phyloP scores from a whole-genome alignment of 805 yeast genomes.

The Jamesozyma jinghongensis region DNA sequence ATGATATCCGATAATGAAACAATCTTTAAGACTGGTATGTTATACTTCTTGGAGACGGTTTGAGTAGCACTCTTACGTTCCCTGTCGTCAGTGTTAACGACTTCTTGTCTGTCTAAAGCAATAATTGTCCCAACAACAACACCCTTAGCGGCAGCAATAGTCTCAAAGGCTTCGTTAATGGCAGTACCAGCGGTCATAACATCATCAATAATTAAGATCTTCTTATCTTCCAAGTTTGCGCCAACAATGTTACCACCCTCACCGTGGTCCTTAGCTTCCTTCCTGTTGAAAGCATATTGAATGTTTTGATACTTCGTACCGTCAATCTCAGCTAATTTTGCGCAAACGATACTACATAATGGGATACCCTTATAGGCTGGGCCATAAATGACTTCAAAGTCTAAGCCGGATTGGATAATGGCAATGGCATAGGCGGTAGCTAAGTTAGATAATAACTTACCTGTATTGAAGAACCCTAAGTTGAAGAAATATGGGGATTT shows the following conservation, averaged over 20 bases:
- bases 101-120: slow-evolving; percentile 93
- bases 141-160: slow-evolving; percentile 63
- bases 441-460: slow-evolving; percentile 61
- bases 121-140: slow-evolving; percentile 73
- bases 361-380: slow-evolving; percentile 99
- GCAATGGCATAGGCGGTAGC: slow-evolving; percentile 86
- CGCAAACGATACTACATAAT: slow-evolving; percentile 82
- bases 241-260: slow-evolving; percentile 97
- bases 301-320: slow-evolving; percentile 61
- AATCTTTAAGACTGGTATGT: slow-evolving; percentile 77
- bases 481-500: slow-evolving; percentile 94
- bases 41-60: slow-evolving; percentile 58
- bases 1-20: slow-evolving; percentile 70
- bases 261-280: slow-evolving; percentile 95
- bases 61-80: slow-evolving; percentile 62
- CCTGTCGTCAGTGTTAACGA: slow-evolving; percentile 47
- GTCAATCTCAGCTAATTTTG: slow-evolving; percentile 83
- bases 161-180: slow-evolving; percentile 82
- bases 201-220: slow-evolving; percentile 82
- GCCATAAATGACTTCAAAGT: slow-evolving; percentile 88
- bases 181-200: slow-evolving; percentile 99
- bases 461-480: slow-evolving; percentile 77
- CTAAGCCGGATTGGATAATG: slow-evolving; percentile 67
- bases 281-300: slow-evolving; percentile 91
- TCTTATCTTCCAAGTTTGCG: slow-evolving; percentile 57